Conservation (phyloP, 257 asterid species). For the Capsicum rhomboideum region DNA sequence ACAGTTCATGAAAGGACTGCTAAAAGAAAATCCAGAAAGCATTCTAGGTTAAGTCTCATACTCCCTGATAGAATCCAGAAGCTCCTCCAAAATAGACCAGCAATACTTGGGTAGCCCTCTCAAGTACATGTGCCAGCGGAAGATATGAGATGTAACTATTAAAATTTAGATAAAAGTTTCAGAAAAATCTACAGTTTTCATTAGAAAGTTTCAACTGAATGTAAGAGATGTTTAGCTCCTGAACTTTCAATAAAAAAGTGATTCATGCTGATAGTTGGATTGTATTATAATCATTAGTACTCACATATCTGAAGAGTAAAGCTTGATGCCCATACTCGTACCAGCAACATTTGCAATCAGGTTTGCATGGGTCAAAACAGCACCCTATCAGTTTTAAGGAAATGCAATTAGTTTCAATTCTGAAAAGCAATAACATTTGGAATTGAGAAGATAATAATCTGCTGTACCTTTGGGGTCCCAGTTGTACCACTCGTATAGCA, state of each 20-base stretch:
- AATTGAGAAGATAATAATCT: neutral
- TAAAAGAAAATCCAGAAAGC: neutral
- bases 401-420: neutral
- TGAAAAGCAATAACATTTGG: neutral
- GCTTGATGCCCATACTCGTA: conserved; percentile 25
- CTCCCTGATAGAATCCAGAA: conserved; percentile 88
- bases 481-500: conserved; percentile 96
- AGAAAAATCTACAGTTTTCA: neutral
- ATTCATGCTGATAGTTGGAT: neutral
- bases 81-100: conserved; percentile 56
- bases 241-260: neutral
- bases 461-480: conserved; percentile 82
- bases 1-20: neutral
- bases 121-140: conserved; percentile 93
- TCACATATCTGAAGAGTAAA: conserved; percentile 75
- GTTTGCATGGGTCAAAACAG: conserved; percentile 67
- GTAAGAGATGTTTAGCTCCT: neutral
- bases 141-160: conserved; percentile 86
- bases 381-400: conserved; percentile 49
- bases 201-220: neutral
- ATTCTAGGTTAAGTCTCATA: conserved; percentile 21
- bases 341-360: conserved; percentile 76
- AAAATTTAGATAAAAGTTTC: neutral
- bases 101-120: conserved; percentile 74
- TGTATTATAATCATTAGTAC: conserved; percentile 16